Conservation (phyloP, 164 flowering plant species). For the Chloranthus sessilifolius region DNA sequence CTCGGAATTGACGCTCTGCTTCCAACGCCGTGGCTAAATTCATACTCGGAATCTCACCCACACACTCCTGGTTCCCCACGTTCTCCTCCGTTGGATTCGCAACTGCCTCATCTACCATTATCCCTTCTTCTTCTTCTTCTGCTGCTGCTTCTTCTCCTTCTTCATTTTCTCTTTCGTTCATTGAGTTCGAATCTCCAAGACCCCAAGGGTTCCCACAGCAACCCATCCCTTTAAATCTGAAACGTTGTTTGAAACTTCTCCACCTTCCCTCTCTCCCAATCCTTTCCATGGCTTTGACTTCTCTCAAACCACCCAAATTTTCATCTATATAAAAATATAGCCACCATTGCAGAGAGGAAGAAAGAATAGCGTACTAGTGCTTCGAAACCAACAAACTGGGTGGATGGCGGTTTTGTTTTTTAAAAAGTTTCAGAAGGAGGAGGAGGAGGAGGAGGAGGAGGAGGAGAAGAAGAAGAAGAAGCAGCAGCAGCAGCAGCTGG, state of each 20-base stretch:
- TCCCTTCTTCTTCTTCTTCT: neutral
- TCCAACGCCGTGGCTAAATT: constrained; percentile 80
- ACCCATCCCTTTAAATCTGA: constrained; percentile 46
- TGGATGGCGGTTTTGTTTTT: no score
- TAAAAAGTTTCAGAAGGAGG: no score
- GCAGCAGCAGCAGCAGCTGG: no score
- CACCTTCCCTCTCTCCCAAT: constrained; percentile 24
- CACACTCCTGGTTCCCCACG: no score
- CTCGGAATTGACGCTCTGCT: constrained; percentile 58
- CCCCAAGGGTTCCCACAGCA: constrained; percentile 70
- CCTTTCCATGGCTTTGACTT: no score
- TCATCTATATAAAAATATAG: no score
- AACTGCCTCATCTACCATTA: neutral
- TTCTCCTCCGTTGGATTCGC: constrained; percentile 3
- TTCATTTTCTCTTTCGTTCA: constrained; percentile 29
- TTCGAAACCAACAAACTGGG: no score
- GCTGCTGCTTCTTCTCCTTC: constrained; percentile 14
- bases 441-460: no score
- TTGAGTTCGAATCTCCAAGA: constrained; percentile 18
- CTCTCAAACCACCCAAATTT: no score
- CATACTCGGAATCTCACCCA: constrained; percentile 37
- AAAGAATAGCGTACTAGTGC: no score
- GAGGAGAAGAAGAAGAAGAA: no score
- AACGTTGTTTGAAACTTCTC: constrained; percentile 37
- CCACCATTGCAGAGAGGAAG: no score